Evolutionary conservation across 192 early-diverging fungal genomes (phyloP), one percentile per base, ranked within the genome.

Genomic region (Backusella australiensis): DNA sequence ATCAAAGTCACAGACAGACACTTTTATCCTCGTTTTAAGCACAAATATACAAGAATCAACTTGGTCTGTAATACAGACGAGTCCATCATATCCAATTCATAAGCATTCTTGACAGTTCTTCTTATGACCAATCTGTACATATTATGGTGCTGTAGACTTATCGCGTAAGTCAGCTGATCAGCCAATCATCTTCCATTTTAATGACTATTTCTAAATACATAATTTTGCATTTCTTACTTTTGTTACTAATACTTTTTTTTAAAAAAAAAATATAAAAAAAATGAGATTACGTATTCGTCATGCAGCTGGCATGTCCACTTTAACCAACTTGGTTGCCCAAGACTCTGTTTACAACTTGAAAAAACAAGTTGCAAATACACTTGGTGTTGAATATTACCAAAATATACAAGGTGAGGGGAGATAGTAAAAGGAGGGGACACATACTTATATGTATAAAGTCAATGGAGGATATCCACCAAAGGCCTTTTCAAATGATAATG

Each of bases 391-490:
- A 17, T 17, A 21, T 34, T 34, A 53, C 17, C 71, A 67, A 42
- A 34, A 29, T 44, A 46, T 77, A 36, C 23, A 77, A 67, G 23
- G 76, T 77, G 49, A 34, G 11, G 0, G 38, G 9, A 39, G 11
- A 11, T 39, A 39, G 38, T 39, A 39, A 39, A 39, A 38, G 11
- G 8, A 3, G 8, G 38, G 11, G 9, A 3, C 2, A 72, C 34
- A n/a, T 56, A 36, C 68, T 52, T 26, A 49, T 32, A 52, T 69
- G 6, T 74, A 67, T 17, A 34, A 63, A 82, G 81, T 82, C 39
- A 63, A 74, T 2, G 73, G 78, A 19, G 87, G 87, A 12, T 89
- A 85, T 69, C 87, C 87, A 17, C 87, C 87, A 29, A 85, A 84
- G 41, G 49, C 73, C 23, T 42, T 78, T 23, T 67, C 65, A 11